These are phyloP conservation scores for Rhodotorula toruloides DNA, from an alignment of 768 basidiomycete genomes.

Conservation along the genomic window DNA sequence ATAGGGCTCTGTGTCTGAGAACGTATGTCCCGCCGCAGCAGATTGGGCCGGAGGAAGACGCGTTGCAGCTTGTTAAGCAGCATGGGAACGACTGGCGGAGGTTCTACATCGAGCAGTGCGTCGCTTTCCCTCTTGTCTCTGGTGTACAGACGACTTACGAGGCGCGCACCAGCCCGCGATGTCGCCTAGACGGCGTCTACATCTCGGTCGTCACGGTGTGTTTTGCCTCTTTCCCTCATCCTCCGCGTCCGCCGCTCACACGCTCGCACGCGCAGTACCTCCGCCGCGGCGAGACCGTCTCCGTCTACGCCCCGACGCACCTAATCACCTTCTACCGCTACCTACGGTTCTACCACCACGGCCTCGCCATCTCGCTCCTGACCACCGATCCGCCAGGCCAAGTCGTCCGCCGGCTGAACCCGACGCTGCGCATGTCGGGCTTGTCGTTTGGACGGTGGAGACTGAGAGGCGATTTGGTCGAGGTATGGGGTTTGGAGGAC, in stretches of 20 bases:
- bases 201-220: constrained; percentile 38
- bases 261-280: constrained; percentile 27
- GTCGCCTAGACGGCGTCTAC: constrained; percentile 40
- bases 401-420: constrained; percentile 38
- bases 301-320: constrained; percentile 35
- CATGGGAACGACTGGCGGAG: constrained; percentile 40
- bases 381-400: constrained; percentile 37
- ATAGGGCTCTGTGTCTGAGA: constrained; percentile 4
- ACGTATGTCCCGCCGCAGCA: constrained; percentile 30
- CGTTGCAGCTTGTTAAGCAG: constrained; percentile 11
- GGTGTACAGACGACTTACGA: no score
- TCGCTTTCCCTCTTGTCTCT: not conserved
- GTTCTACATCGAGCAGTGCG: constrained; percentile 42
- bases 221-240: not conserved
- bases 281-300: constrained; percentile 34
- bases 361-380: constrained; percentile 41
- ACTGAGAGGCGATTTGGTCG: constrained; percentile 35
- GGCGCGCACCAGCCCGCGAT: constrained; percentile 24
- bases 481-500: constrained; percentile 34
- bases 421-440: constrained; percentile 29
- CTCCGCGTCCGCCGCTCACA: not conserved
- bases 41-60: constrained; percentile 10
- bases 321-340: constrained; percentile 42
- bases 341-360: constrained; percentile 41
- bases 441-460: constrained; percentile 36